Percentiles rank a stretch among this genome's conserved stretches.
These are phyloP conservation scores for Sparassis latifolia DNA, from an alignment of 1,284 basidiomycete genomes.

Conservation along the genomic window DNA sequence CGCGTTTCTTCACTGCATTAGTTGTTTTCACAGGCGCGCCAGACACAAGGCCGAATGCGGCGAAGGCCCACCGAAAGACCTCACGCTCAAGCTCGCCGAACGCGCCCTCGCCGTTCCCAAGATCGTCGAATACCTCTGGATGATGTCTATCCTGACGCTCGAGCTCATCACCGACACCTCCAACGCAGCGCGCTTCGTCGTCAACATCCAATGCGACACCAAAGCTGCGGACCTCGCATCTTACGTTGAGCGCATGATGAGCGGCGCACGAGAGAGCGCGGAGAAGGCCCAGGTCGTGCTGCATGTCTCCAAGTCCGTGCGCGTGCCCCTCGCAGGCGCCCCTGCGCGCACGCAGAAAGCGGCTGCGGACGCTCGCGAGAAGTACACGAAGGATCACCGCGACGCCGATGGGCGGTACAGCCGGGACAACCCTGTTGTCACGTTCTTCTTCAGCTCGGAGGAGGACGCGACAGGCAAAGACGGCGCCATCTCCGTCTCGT, in stretches of 20 bases:
- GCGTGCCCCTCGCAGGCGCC: background rate
- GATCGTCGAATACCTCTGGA: constrained; percentile 4
- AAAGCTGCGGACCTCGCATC: background rate
- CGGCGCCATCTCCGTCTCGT: constrained; percentile 1
- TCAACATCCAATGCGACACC: background rate
- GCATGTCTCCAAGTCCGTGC: background rate
- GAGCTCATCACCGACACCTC: background rate
- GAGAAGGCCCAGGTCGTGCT: constrained; percentile 1
- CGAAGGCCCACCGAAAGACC: background rate
- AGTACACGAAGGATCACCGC: background rate
- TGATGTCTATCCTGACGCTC: constrained; percentile 1
- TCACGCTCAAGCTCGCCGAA: constrained; percentile 1
- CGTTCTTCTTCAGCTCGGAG: constrained; percentile 1
- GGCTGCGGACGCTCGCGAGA: background rate
- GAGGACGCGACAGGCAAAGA: constrained; percentile 1
- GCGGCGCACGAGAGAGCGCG: background rate
- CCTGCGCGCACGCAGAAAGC: constrained; percentile 1
- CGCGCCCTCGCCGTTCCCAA: constrained; percentile 3
- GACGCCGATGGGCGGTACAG: background rate
- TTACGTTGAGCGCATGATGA: background rate
- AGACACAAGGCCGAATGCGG: constrained; percentile 2
- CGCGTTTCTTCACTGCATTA: too few relatives aligned
- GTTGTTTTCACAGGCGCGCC: background rate
- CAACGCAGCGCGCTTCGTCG: background rate
- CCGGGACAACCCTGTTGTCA: background rate